phyloP scores from a whole-genome alignment of 2,329 filamentous ascomycete species.

The Fusarium continuum region DNA sequence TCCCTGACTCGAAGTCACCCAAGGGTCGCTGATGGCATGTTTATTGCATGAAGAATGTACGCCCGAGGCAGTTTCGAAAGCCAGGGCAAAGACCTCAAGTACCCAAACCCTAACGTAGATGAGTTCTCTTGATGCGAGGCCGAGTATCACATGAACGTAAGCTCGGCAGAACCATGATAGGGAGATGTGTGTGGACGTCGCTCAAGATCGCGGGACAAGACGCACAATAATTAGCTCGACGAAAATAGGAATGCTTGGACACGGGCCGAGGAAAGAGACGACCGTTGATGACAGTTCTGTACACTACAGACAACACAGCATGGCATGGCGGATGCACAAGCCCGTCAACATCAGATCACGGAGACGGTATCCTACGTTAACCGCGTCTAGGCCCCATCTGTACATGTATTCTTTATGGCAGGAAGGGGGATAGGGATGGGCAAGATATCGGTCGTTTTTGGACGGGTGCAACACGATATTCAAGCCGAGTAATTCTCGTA shows the following conservation, averaged over 20 bases:
- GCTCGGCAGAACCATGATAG: not conserved
- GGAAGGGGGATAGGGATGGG: not conserved
- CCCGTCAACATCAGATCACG: not conserved
- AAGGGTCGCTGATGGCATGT: constrained; percentile 29
- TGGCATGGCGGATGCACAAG: constrained; percentile 26
- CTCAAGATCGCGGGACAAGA: not conserved
- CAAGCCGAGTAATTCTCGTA: constrained; percentile 42
- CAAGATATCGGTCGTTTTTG: constrained; percentile 13
- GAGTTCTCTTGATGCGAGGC: not conserved
- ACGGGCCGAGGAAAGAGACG: constrained; percentile 8
- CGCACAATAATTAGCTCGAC: constrained; percentile 1
- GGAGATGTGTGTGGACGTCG: constrained; percentile 2
- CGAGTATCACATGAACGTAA: not conserved
- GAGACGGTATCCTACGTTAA: not conserved
- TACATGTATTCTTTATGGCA: not conserved
- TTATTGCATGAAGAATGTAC: constrained; percentile 19
- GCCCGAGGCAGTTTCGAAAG: constrained; percentile 23
- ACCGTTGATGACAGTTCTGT: constrained; percentile 30
- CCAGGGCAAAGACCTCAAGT: not conserved
- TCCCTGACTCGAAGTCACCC: constrained; percentile 25
- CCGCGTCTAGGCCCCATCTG: not conserved
- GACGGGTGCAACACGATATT: constrained; percentile 22
- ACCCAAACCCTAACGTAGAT: not conserved
- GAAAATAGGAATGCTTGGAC: constrained; percentile 11
- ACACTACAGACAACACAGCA: constrained; percentile 18